These are phyloP conservation scores for Taxillus chinensis DNA, from an alignment of 164 flowering plant genomes.

Conservation along the genomic window DNA sequence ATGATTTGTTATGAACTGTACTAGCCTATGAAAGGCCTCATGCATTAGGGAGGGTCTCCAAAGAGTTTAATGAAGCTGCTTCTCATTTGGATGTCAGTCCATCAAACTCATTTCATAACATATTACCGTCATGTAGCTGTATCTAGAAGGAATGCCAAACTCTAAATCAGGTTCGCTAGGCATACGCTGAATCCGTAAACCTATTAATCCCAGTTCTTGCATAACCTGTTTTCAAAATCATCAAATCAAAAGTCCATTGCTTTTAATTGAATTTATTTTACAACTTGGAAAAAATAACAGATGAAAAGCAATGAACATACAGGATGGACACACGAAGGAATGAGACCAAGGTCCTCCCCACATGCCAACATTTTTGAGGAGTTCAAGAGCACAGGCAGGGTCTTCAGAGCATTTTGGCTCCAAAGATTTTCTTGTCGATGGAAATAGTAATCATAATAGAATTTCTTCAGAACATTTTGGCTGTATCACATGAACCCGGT, in stretches of 20 bases:
- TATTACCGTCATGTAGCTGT: constrained; percentile 88
- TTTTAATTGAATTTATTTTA: neutral
- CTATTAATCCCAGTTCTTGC: constrained; percentile 93
- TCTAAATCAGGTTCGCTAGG: constrained; percentile 79
- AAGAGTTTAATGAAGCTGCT: too few relatives aligned
- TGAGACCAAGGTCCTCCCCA: constrained; percentile 97
- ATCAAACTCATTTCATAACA: neutral
- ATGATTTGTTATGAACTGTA: too few relatives aligned
- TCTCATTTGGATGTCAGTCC: neutral
- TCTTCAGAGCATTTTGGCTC: constrained; percentile 88
- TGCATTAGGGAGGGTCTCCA: too few relatives aligned
- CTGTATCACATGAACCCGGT: constrained; percentile 28
- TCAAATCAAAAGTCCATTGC: constrained; percentile 6
- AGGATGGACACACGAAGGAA: constrained; percentile 96
- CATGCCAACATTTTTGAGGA: constrained; percentile 98
- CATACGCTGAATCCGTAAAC: constrained; percentile 98
- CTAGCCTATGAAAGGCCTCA: too few relatives aligned
- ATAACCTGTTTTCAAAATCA: constrained; percentile 53
- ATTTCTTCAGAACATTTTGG: constrained; percentile 73
- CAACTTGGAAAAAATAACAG: neutral
- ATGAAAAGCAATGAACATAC: constrained; percentile 32
- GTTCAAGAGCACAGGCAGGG: constrained; percentile 82
- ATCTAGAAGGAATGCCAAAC: constrained; percentile 93
- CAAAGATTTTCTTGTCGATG: constrained; percentile 86
- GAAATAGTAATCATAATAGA: constrained; percentile 90